Evolutionary conservation across 139 green algal species (phyloP).

Genomic region (Chlamydomonas incerta): DNA sequence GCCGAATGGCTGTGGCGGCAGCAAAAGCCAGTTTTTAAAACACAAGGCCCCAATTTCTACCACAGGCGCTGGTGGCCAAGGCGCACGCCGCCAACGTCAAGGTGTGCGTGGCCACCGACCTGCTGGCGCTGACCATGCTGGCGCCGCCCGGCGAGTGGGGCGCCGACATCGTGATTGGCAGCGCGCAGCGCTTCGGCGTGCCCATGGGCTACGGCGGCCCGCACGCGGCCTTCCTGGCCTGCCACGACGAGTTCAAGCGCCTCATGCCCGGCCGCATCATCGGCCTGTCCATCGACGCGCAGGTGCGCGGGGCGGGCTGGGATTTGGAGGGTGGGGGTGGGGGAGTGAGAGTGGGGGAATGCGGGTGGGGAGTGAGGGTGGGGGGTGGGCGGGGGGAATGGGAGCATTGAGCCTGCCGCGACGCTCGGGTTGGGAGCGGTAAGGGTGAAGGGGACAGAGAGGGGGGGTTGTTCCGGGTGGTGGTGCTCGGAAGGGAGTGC

Average conservation of each 20-base stretch:
- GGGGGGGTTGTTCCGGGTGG: too few species aligned
- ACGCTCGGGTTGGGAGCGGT: too few species aligned
- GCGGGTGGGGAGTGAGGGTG: background rate
- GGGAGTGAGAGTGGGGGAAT: background rate
- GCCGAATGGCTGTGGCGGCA: too few species aligned
- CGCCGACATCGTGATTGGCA: slow-evolving; percentile 97
- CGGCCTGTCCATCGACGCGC: slow-evolving; percentile 90
- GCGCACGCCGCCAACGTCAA: slow-evolving; percentile 79
- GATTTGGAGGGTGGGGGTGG: background rate
- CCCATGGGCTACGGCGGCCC: slow-evolving; percentile 98
- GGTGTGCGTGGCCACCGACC: slow-evolving; percentile 93
- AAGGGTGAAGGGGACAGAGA: too few species aligned
- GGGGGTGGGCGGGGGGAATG: too few species aligned
- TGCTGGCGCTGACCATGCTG: slow-evolving; percentile 96
- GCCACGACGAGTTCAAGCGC: slow-evolving; percentile 79
- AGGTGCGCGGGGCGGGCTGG: background rate
- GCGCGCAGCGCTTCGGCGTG: slow-evolving; percentile 91
- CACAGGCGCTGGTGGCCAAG: slow-evolving; percentile 57
- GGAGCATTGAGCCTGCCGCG: background rate
- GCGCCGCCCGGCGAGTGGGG: slow-evolving; percentile 96
- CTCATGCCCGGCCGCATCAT: slow-evolving; percentile 98
- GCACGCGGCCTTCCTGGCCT: slow-evolving; percentile 98
- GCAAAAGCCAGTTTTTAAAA: too few species aligned
- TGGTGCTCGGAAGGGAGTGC: too few species aligned
- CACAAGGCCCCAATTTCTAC: too few species aligned